Conservation (phyloP, 2,329 filamentous ascomycete species). For the Venturiaceae sp. region DNA sequence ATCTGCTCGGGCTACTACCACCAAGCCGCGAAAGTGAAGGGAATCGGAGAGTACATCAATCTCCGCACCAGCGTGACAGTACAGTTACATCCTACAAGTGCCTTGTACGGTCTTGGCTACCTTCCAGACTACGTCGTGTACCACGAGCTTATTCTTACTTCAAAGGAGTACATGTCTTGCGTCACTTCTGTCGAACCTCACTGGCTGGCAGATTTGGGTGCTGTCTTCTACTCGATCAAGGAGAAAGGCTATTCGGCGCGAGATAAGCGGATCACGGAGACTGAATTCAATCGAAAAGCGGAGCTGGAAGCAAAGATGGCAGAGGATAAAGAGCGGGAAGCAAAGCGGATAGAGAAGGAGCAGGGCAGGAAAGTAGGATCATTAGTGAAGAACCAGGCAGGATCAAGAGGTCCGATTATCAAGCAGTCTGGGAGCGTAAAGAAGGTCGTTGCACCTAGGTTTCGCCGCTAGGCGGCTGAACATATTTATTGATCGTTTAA, state of each 20-base stretch:
- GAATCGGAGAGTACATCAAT: slow-evolving; percentile 95
- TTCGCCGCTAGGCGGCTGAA: no score
- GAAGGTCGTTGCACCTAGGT: no score
- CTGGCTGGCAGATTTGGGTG: slow-evolving; percentile 93
- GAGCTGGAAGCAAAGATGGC: slow-evolving; percentile 92
- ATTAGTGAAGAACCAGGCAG: slow-evolving; percentile 16
- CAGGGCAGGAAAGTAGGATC: slow-evolving; percentile 19
- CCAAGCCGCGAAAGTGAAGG: slow-evolving; percentile 91
- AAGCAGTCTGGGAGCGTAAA: background rate
- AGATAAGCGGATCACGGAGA: slow-evolving; percentile 79
- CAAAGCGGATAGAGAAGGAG: slow-evolving; percentile 37
- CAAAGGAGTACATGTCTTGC: slow-evolving; percentile 96
- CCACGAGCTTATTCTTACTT: slow-evolving; percentile 93
- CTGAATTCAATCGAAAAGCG: slow-evolving; percentile 85
- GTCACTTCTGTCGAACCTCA: slow-evolving; percentile 94
- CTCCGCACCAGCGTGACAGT: slow-evolving; percentile 89
- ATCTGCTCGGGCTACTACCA: slow-evolving; percentile 98
- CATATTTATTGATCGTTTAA: no score
- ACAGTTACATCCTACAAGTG: slow-evolving; percentile 87
- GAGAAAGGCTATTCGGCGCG: slow-evolving; percentile 91
- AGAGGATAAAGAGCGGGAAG: slow-evolving; percentile 63
- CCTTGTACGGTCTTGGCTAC: slow-evolving; percentile 86
- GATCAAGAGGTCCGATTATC: background rate
- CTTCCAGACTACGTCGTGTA: slow-evolving; percentile 96
- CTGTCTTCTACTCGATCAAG: slow-evolving; percentile 94